Conservation (phyloP, 108 stramenopile genomes). For the Aurantiochytrium sp. region DNA sequence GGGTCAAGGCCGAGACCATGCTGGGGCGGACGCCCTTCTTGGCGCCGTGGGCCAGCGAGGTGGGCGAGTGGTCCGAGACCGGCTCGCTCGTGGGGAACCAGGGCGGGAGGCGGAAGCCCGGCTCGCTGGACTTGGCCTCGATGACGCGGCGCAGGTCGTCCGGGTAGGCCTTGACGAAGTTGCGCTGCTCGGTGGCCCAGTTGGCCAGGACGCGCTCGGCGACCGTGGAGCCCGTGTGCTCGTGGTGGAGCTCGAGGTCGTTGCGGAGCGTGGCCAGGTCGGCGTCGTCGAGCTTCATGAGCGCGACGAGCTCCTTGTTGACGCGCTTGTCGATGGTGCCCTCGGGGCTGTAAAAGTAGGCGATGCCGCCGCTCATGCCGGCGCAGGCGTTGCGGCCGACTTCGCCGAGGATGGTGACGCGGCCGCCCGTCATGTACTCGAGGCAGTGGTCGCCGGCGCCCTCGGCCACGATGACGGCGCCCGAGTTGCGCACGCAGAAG, state of each 20-base stretch:
- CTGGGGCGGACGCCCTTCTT: no score
- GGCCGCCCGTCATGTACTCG: slow-evolving; percentile 98
- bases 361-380: slow-evolving; percentile 95
- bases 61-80: neutral
- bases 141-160: neutral
- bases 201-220: neutral
- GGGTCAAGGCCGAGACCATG: no score
- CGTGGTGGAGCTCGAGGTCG: neutral
- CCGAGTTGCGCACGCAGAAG: slow-evolving; percentile 96
- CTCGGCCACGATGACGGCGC: slow-evolving; percentile 90
- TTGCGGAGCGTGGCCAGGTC: neutral
- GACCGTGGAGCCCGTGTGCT: slow-evolving; percentile 6
- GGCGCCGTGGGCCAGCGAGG: no score
- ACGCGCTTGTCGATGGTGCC: neutral
- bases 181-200: neutral
- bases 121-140: neutral
- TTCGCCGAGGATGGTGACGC: slow-evolving; percentile 81
- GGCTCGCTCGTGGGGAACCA: neutral
- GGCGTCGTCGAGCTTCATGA: neutral
- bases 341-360: slow-evolving; percentile 63
- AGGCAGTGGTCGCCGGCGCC: slow-evolving; percentile 95
- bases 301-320: slow-evolving; percentile 23
- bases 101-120: neutral
- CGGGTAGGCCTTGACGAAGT: slow-evolving; percentile 30
- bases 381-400: slow-evolving; percentile 96